Evolutionary conservation across 2,329 filamentous ascomycete genomes (phyloP).

Genomic region (Alternaria ventricosa): DNA sequence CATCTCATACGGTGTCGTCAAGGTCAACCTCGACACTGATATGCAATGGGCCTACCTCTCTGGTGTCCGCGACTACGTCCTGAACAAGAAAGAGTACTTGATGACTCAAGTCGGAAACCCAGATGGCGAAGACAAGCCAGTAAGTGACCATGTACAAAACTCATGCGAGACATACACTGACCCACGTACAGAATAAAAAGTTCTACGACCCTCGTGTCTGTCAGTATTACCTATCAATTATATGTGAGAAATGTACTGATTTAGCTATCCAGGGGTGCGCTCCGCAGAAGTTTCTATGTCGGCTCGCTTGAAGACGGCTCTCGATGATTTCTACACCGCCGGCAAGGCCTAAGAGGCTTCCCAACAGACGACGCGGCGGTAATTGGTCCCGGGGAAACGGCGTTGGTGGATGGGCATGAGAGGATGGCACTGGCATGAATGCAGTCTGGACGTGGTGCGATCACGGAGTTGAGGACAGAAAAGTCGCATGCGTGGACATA

Average conservation of each 20-base stretch:
- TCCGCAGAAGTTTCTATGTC: no score
- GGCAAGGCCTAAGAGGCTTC: constrained; percentile 68
- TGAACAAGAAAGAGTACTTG: constrained; percentile 68
- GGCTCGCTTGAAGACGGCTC: constrained; percentile 78
- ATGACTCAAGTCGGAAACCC: constrained; percentile 73
- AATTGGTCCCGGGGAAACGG: constrained; percentile 11
- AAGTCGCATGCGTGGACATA: neutral
- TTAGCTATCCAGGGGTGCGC: no score
- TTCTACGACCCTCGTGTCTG: no score
- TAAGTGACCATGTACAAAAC: no score
- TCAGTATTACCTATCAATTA: no score
- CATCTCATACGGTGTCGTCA: constrained; percentile 82
- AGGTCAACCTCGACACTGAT: constrained; percentile 99
- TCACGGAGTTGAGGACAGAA: neutral
- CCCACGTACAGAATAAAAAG: no score
- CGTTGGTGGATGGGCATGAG: constrained; percentile 19
- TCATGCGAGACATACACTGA: no score
- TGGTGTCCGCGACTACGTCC: constrained; percentile 93
- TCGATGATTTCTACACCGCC: constrained; percentile 90
- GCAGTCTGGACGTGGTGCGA: constrained; percentile 3
- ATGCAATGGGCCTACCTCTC: constrained; percentile 87
- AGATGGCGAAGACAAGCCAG: constrained; percentile 90
- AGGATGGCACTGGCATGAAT: neutral
- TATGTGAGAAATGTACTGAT: no score
- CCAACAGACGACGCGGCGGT: neutral